Evolutionary conservation across 352 stramenopile species (phyloP), one percentile per base, ranked within the genome.

Genomic region (Phytophthora sansomeana): DNA sequence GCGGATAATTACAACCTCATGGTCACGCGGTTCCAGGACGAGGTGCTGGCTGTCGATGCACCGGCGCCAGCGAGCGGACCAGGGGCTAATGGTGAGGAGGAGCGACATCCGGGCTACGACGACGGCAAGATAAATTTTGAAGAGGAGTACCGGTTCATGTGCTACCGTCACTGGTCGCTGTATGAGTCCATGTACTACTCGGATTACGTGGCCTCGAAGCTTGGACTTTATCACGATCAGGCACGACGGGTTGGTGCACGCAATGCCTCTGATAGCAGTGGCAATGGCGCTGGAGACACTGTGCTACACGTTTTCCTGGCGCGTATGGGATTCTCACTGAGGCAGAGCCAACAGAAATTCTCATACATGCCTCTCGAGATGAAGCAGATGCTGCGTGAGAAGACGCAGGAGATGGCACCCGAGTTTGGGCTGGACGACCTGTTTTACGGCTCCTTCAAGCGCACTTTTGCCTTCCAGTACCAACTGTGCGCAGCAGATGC

Each of bases 181-280:
- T 98, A 97, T 66, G 92, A 99, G 33, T 81, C 90, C 44, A 98
- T 99, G 91, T 94, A 98, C 50, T 97, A 98, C 79, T 98, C 92
- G 30, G 90, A 98, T 69, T 99, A 98, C 67, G 87, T 99, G 28
- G 90, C 92, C 1, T 89, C 90, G 17, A 97, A 96, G 50, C 78
- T 98, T 4, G 85, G 79, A 48, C 88, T 85, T 59, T 92, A 91
- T 49, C 68, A 90, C 38, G 80, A 90, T 28, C 83, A 90, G 42
- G 80, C 78, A 19, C 69, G 81, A 4, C 81, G 83, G 32, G 77
- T 92, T 43, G 83, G 83, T 16, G 80, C 83, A 1, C 89, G 77
- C 74, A 88, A 77, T 70, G 79, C 83, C 0, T 63, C 74, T 3
- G 77, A 58, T 13, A 58, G 54, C 1, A 66, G 46, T 28, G 69